A percentile compares a stretch with the other conserved stretches of the same genome.
phyloP scores from a whole-genome alignment of 2,329 filamentous ascomycete genomes.

The Penicillium sp. region DNA sequence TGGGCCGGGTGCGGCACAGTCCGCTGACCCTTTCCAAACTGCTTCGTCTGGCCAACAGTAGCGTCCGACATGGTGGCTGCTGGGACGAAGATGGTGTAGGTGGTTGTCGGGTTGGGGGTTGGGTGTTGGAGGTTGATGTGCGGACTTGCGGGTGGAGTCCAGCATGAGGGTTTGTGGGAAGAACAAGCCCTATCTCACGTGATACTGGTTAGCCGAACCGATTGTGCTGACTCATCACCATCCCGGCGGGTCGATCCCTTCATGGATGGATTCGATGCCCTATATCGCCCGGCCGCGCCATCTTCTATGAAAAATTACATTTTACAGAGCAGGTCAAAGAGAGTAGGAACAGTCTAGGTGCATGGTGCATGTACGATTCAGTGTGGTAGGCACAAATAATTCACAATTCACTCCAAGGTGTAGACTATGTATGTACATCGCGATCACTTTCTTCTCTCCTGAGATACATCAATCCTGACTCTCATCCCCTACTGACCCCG shows the following conservation, averaged over 20 bases:
- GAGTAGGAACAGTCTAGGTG: no score
- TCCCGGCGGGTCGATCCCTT: conserved; percentile 8
- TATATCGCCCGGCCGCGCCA: no score
- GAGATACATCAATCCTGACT: no score
- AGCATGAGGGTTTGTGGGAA: conserved; percentile 45
- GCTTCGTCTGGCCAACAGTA: conserved; percentile 68
- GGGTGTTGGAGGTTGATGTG: conserved; percentile 42
- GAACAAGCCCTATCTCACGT: conserved; percentile 40
- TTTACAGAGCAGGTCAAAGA: no score
- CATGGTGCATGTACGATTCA: no score
- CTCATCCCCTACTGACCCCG: background rate
- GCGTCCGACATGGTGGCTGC: conserved; percentile 56
- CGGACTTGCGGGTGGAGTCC: conserved; percentile 40
- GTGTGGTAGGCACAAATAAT: no score
- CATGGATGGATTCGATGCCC: background rate
- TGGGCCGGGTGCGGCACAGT: conserved; percentile 79
- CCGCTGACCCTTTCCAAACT: conserved; percentile 95
- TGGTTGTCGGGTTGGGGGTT: conserved; percentile 45
- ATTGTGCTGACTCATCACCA: conserved; percentile 15
- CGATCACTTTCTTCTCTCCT: no score
- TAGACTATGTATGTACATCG: no score
- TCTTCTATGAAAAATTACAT: no score
- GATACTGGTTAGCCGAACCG: conserved; percentile 25
- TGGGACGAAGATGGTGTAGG: conserved; percentile 43
- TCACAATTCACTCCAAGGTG: no score